Evolutionary conservation across 768 basidiomycete species (phyloP).

Genomic region (Boletus patriciae): DNA sequence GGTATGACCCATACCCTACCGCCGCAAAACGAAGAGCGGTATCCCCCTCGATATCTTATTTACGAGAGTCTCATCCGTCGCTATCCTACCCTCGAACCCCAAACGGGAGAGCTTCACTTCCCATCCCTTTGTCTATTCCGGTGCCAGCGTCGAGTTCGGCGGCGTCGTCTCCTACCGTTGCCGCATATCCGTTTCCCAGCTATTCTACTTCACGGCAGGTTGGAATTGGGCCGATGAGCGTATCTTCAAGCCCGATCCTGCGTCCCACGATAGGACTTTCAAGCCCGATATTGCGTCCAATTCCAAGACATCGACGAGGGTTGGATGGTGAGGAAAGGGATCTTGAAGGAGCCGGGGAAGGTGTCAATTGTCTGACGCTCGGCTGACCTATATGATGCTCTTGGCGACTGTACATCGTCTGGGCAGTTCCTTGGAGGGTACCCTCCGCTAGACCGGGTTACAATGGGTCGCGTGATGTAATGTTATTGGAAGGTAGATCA

Average conservation of each 20-base stretch:
- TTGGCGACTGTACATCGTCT: not conserved
- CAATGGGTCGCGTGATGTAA: not conserved
- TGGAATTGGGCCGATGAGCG: slow-evolving; percentile 47
- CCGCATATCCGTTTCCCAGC: slow-evolving; percentile 45
- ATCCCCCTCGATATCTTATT: slow-evolving; percentile 71
- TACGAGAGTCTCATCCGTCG: slow-evolving; percentile 59
- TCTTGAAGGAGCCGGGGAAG: slow-evolving; percentile 78
- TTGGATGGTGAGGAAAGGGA: slow-evolving; percentile 65
- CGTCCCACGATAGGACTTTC: slow-evolving; percentile 68
- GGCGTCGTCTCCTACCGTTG: slow-evolving; percentile 71
- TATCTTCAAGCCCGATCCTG: slow-evolving; percentile 73
- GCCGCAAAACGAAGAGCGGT: slow-evolving; percentile 80
- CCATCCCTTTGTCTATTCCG: slow-evolving; percentile 67
- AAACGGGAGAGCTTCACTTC: slow-evolving; percentile 59
- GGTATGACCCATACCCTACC: slow-evolving; percentile 81
- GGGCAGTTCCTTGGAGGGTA: not conserved
- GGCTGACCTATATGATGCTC: slow-evolving; percentile 7
- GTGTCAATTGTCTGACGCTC: slow-evolving; percentile 61
- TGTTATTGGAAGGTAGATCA: not conserved
- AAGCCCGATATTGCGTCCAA: slow-evolving; percentile 74
- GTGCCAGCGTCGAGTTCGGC: slow-evolving; percentile 58
- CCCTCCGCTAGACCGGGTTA: not conserved
- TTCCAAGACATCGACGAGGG: slow-evolving; percentile 52
- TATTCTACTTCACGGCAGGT: slow-evolving; percentile 38
- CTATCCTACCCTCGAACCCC: slow-evolving; percentile 49